Evolutionary conservation across 495 filamentous ascomycete species (phyloP).

Genomic region (Lasiosphaeria ovina): DNA sequence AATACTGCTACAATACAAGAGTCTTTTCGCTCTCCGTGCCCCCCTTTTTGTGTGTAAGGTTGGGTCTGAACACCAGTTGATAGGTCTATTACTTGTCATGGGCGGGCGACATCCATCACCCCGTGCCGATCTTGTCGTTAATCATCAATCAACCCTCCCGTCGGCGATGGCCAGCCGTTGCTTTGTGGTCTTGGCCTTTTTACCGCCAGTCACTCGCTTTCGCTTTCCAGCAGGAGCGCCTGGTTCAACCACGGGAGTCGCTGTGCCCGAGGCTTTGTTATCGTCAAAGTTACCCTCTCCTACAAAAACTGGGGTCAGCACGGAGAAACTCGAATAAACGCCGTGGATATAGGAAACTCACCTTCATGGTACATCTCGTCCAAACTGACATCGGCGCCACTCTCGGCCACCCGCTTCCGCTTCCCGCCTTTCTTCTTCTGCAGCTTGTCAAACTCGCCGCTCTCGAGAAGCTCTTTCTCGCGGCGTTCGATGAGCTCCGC

Average conservation of each 20-base stretch:
- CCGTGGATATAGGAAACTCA: conserved; percentile 44
- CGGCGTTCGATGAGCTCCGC: conserved; percentile 86
- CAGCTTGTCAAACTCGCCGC: conserved; percentile 58
- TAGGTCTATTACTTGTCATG: no score
- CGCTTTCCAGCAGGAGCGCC: conserved; percentile 47
- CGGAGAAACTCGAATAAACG: not conserved
- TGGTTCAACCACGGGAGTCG: conserved; percentile 68
- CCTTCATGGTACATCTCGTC: conserved; percentile 99
- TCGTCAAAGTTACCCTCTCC: conserved; percentile 95
- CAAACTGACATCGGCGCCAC: conserved; percentile 61
- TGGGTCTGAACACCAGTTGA: no score
- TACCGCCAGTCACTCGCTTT: conserved; percentile 58
- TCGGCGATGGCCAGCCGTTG: conserved; percentile 86
- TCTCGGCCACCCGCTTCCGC: conserved; percentile 40
- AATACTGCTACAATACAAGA: not conserved
- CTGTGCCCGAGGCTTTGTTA: conserved; percentile 77
- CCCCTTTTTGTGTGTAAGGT: no score
- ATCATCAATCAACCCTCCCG: conserved; percentile 53
- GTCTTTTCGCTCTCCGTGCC: not conserved
- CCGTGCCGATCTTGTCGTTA: not conserved
- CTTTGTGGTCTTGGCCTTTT: conserved; percentile 90
- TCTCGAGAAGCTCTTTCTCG: conserved; percentile 74
- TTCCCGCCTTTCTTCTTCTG: conserved; percentile 64
- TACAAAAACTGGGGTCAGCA: conserved; percentile 32
- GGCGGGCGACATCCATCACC: not conserved